Base-by-base conservation (phyloP, 1,139 yeast genomes). In the Geotrichum histeridarum region DNA sequence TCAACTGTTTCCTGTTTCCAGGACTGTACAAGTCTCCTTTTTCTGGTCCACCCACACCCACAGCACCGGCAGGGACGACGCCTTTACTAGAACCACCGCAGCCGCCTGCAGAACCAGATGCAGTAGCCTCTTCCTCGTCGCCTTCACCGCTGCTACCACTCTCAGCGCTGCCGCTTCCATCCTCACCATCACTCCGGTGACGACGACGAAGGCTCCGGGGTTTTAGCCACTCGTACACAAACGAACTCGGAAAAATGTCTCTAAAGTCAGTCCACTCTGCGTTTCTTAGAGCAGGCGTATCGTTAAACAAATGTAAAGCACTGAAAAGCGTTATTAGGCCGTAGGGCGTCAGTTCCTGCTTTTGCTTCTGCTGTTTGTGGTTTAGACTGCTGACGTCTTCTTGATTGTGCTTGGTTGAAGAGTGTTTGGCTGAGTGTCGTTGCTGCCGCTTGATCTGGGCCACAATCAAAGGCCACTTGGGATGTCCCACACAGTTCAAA, bases 181-280 rank as follows among this genome's bases (percentile, higher is more conserved):
- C n/a, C n/a, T n/a, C n/a, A n/a, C n/a, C n/a, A n/a, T n/a, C n/a
- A n/a, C n/a, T n/a, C n/a, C n/a, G n/a, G n/a, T n/a, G n/a, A n/a
- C n/a, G n/a, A n/a, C n/a, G n/a, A n/a, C n/a, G n/a, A n/a, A n/a
- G n/a, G 12, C 15, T n/a, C 11, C 11, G 43, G 8, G 27, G 43
- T 17, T 30, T 30, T n/a, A 43, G 27, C 47, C 37, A 32, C 14
- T 43, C 38, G 1, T 30, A 31, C 11, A 18, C 38, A 43, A 43
- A 43, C 2, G 37, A 12, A 14, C 9, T 7, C 2, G 47, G 47
- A 18, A 43, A 43, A 14, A 43, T 43, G 18, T 43, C 47, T 8
- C 47, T 37, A 32, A 43, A 43, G 38, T 43, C 14, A 6, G 8
- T 32, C 47, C 47, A 43, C 38, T 32, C n/a, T 22, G 38, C 47